Evolutionary conservation across 2,329 filamentous ascomycete genomes (phyloP), one percentile per base, ranked within the genome.

Genomic region (Pseudogymnoascus sp.): DNA sequence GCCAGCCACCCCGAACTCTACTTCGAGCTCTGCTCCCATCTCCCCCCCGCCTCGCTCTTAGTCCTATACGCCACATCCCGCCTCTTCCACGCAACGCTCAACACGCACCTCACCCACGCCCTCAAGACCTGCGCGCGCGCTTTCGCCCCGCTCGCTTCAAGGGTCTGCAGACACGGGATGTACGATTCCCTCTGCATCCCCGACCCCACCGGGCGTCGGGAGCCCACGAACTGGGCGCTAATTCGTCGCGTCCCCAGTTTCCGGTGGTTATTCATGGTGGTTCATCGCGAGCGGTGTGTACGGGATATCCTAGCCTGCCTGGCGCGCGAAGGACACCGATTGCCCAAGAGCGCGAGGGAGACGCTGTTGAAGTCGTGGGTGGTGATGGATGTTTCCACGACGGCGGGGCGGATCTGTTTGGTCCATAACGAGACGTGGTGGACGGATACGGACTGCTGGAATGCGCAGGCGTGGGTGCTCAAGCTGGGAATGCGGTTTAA

Each of bases 401-500:
- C 80, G 60, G 69, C 67, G 0, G 76, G 81, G 13, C 84, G 90
- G 0, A 74, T 79, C 5, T 76, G 76, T 1, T 76, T 87, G 5
- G 72, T 91, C 4, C 77, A 77, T 31, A 84, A 84, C 71, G 61
- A 62, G 8, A 67, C 70, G 0, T 77, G 86, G 59, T 88, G 88
- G 80, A 76, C 80, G 8, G 77, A 87, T 63, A 65, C 72, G 3
- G 85, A 90, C 70, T 73, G 95, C 8, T 82, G 84, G 70, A 79
- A 83, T 61, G 79, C 83, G 2, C 82, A 86, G 50, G 74, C 87
- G 64, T 86, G 93, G 76, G 77, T 90, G 67, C 71, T 90, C 66
- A 93, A 93, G 75, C 80, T 95, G 14, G 81, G 85, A 70, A 85
- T 92, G 82, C 79, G 80, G 62, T 86, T 91, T 73, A 84, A 82